Percentiles rank a stretch among this genome's conserved stretches.
These are phyloP conservation scores for Chondrostereum purpureum DNA, from an alignment of 1,284 basidiomycete genomes.

Conservation along the genomic window DNA sequence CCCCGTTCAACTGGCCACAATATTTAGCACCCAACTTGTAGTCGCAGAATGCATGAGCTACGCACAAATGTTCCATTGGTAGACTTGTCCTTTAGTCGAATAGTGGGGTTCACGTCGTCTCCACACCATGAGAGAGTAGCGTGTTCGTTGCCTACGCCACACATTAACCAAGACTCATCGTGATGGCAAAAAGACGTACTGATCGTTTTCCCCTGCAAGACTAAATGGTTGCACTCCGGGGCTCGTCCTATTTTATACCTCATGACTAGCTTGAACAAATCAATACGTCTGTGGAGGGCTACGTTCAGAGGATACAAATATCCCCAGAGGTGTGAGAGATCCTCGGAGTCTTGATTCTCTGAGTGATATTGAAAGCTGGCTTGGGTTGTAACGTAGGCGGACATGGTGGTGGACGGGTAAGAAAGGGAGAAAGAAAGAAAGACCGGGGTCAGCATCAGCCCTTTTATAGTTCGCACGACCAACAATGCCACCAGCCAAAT, in stretches of 20 bases:
- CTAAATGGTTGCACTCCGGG: slow-evolving; percentile 32
- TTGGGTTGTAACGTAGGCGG: no score
- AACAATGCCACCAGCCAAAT: no score
- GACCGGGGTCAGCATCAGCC: no score
- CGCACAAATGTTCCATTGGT: slow-evolving; percentile 85
- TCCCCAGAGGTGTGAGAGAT: slow-evolving; percentile 56
- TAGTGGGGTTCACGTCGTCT: no score
- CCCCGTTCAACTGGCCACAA: slow-evolving; percentile 59
- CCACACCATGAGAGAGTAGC: slow-evolving; percentile 55
- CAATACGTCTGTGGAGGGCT: slow-evolving; percentile 43
- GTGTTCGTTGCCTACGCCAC: slow-evolving; percentile 60
- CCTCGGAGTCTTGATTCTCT: no score
- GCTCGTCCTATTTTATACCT: slow-evolving; percentile 51
- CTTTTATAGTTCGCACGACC: no score
- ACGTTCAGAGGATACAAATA: slow-evolving; percentile 56
- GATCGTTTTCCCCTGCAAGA: slow-evolving; percentile 61
- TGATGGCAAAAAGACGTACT: slow-evolving; percentile 44
- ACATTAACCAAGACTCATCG: no score
- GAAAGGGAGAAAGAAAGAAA: no score
- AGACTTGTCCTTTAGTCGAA: slow-evolving; percentile 71
- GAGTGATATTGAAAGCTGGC: no score
- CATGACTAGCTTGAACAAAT: slow-evolving; percentile 47
- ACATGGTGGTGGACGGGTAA: no score
- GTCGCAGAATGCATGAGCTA: slow-evolving; percentile 14
- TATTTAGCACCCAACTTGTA: slow-evolving; percentile 10